phyloP scores from a whole-genome alignment of 2,329 filamentous ascomycete species.

The Apiospora aurea region DNA sequence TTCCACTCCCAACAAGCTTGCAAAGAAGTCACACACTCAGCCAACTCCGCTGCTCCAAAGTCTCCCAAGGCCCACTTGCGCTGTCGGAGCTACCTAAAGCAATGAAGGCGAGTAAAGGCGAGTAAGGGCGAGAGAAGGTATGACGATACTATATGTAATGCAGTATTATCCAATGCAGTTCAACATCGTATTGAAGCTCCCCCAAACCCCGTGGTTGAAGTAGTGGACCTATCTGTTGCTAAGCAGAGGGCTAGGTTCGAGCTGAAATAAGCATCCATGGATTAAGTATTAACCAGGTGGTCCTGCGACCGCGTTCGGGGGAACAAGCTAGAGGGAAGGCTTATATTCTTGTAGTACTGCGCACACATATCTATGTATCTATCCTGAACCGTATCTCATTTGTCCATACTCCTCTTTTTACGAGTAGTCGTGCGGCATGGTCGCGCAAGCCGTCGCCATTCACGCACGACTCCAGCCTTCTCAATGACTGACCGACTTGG shows the following conservation, averaged over 20 bases:
- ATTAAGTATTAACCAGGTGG: not conserved
- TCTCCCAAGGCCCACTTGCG: not conserved
- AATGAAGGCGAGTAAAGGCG: constrained; percentile 1
- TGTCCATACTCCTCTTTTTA: no score
- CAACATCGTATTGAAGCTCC: not conserved
- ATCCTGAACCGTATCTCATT: no score
- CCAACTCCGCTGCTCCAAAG: not conserved
- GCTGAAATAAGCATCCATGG: no score
- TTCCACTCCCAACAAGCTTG: not conserved
- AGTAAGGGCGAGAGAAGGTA: not conserved
- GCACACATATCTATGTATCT: no score
- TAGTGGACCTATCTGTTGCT: not conserved
- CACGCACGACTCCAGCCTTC: not conserved
- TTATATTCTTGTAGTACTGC: no score
- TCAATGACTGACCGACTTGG: not conserved
- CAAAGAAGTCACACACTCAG: not conserved
- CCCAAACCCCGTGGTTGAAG: not conserved
- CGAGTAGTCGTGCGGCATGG: not conserved
- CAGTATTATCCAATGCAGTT: not conserved
- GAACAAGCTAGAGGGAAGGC: no score
- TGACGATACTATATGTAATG: not conserved
- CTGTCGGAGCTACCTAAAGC: constrained; percentile 1
- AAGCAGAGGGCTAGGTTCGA: not conserved
- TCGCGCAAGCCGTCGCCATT: not conserved
- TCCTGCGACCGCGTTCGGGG: not conserved